These are phyloP conservation scores for Suhomyces panamericanus DNA, from an alignment of 1,139 yeast species.

Conservation along the genomic window DNA sequence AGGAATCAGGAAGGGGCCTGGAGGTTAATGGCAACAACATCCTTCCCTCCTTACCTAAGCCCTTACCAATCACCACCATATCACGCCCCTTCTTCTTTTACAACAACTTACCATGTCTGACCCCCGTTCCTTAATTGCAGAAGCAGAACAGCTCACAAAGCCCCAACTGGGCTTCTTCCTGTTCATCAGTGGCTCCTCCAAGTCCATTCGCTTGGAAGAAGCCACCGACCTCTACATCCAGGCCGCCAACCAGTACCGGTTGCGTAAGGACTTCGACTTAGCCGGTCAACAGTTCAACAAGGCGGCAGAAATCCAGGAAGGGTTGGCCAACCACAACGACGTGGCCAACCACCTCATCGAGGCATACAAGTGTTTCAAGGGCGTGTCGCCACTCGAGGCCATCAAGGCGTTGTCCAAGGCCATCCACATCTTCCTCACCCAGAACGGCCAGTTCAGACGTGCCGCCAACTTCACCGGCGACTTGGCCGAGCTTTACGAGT, in stretches of 20 bases:
- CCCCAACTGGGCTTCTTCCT: slow-evolving; percentile 76
- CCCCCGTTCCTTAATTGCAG: slow-evolving; percentile 42
- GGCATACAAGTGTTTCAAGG: slow-evolving; percentile 83
- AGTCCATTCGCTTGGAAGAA: slow-evolving; percentile 72
- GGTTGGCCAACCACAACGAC: slow-evolving; percentile 81
- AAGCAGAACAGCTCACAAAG: slow-evolving; percentile 49
- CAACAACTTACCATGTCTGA: slow-evolving; percentile 29
- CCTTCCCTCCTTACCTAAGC: slow-evolving; percentile 2
- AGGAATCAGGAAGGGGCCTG: too few species aligned
- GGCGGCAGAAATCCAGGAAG: slow-evolving; percentile 79
- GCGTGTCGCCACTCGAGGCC: slow-evolving; percentile 74
- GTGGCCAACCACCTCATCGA: slow-evolving; percentile 90
- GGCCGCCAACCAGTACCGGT: slow-evolving; percentile 85
- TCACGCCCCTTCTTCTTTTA: neutral
- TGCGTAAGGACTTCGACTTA: slow-evolving; percentile 64
- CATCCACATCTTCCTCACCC: slow-evolving; percentile 73
- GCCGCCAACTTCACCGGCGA: slow-evolving; percentile 95
- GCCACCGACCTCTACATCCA: slow-evolving; percentile 88
- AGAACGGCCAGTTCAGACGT: slow-evolving; percentile 91
- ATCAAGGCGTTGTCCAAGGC: slow-evolving; percentile 76
- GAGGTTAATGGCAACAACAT: too few species aligned
- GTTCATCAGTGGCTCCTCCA: slow-evolving; percentile 70
- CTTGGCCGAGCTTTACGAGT: slow-evolving; percentile 83
- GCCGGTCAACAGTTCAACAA: slow-evolving; percentile 86
- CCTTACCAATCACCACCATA: neutral